Conservation (phyloP, 371 early-diverging fungal genomes). For the Rhizomucor miehei region DNA sequence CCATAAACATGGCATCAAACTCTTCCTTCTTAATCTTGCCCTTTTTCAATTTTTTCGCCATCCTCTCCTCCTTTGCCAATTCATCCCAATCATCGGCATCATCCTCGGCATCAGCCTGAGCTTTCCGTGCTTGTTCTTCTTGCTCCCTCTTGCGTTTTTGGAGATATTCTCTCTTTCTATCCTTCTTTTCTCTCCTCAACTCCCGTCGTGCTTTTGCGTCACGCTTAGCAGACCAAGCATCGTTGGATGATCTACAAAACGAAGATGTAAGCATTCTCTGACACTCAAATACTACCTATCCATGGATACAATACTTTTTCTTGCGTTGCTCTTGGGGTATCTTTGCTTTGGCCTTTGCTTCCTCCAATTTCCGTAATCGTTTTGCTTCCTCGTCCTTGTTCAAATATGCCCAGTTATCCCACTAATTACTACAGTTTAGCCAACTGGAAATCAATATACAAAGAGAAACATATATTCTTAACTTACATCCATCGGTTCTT, state of each 20-base stretch:
- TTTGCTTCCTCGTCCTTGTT: slow-evolving; percentile 79
- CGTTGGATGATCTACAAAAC: slow-evolving; percentile 13
- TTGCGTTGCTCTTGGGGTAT: slow-evolving; percentile 10
- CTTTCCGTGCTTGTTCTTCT: slow-evolving; percentile 12
- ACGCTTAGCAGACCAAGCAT: slow-evolving; percentile 74
- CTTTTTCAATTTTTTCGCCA: slow-evolving; percentile 54
- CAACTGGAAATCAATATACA: too few relatives aligned
- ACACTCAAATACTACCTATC: too few relatives aligned
- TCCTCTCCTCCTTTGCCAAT: slow-evolving; percentile 33
- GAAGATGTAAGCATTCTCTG: not conserved
- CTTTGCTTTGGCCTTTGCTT: slow-evolving; percentile 28
- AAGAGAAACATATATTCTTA: too few relatives aligned
- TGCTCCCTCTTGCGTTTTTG: slow-evolving; percentile 41
- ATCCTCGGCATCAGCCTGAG: slow-evolving; percentile 2
- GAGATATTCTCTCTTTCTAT: slow-evolving; percentile 55
- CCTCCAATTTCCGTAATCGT: slow-evolving; percentile 57
- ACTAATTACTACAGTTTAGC: slow-evolving; percentile 14
- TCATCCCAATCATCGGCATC: slow-evolving; percentile 58
- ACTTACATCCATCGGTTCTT: slow-evolving; percentile 51
- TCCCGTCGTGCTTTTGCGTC: slow-evolving; percentile 63
- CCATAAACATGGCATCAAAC: slow-evolving; percentile 47
- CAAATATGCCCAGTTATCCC: slow-evolving; percentile 59
- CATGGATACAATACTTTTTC: slow-evolving; percentile 16
- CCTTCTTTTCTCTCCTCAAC: slow-evolving; percentile 69
- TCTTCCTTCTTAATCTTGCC: slow-evolving; percentile 44